These are phyloP conservation scores for Parsonsia alboflavescens DNA, from an alignment of 257 asterid species.

Conservation along the genomic window DNA sequence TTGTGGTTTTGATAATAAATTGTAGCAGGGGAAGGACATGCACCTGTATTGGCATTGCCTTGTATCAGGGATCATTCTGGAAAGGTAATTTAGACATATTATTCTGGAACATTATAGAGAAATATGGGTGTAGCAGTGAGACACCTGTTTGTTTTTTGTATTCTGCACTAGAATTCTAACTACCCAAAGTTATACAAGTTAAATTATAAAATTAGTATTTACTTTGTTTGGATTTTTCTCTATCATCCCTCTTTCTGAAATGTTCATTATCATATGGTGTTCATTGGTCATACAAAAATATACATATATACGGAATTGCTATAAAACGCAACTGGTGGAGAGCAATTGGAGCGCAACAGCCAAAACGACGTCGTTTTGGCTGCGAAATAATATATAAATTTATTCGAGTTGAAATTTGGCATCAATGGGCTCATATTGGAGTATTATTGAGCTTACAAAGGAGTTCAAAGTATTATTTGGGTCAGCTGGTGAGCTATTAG, in stretches of 20 bases:
- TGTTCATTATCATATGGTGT: background rate
- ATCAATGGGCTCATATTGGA: too few relatives aligned
- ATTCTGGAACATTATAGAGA: background rate
- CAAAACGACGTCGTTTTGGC: too few relatives aligned
- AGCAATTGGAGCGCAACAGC: too few relatives aligned
- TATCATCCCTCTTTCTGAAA: background rate
- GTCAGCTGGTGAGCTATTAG: too few relatives aligned
- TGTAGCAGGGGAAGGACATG: slow-evolving; percentile 34
- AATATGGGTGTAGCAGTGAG: background rate
- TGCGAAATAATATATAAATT: too few relatives aligned
- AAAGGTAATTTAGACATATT: slow-evolving; percentile 35
- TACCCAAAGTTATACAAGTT: background rate
- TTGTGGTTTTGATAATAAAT: slow-evolving; percentile 2
- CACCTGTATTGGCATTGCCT: slow-evolving; percentile 18
- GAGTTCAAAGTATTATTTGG: background rate
- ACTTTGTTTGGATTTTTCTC: background rate
- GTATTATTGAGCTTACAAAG: background rate
- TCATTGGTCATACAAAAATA: background rate
- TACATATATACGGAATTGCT: too few relatives aligned
- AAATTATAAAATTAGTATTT: background rate
- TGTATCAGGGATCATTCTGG: slow-evolving; percentile 15
- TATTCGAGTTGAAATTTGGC: too few relatives aligned
- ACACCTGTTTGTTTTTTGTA: background rate
- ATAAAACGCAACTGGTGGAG: too few relatives aligned
- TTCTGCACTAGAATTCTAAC: background rate